A percentile compares a stretch with the other conserved stretches of the same genome.
phyloP scores from a whole-genome alignment of 169 alveolate genomes.

The Perkinsus olseni region DNA sequence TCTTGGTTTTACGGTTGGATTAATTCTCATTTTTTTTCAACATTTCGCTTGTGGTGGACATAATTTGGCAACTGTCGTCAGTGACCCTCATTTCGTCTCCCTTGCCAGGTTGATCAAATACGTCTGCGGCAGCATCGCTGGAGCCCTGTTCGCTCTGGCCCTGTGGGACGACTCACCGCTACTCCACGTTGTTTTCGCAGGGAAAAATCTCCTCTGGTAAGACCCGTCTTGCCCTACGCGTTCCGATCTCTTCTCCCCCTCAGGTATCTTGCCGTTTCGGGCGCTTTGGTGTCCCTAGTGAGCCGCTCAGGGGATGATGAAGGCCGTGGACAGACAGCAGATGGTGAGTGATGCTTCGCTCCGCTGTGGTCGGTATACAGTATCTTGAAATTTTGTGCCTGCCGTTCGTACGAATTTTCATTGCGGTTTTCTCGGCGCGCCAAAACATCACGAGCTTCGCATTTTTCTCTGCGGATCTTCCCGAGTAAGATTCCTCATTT shows the following conservation, averaged over 20 bases:
- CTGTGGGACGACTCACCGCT: not conserved
- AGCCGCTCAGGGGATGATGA: not conserved
- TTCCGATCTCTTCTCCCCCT: not conserved
- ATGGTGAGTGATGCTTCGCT: not conserved
- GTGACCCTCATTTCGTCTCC: too few species aligned
- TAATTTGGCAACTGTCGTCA: too few species aligned
- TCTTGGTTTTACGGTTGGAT: too few species aligned
- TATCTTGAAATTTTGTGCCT: not conserved
- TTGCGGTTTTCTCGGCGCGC: too few species aligned
- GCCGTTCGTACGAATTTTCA: too few species aligned
- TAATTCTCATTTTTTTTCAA: too few species aligned
- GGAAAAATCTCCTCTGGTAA: not conserved
- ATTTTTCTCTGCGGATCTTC: too few species aligned
- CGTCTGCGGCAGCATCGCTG: not conserved
- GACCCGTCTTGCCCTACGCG: not conserved
- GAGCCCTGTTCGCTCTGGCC: not conserved
- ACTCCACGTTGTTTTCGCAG: not conserved
- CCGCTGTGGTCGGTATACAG: not conserved
- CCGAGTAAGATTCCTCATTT: too few species aligned
- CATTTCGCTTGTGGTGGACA: too few species aligned
- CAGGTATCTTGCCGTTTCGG: not conserved
- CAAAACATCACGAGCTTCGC: too few species aligned
- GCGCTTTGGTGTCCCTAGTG: not conserved
- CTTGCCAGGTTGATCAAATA: not conserved
- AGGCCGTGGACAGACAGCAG: not conserved